Evolutionary conservation across 371 early-diverging fungal species (phyloP), one percentile per base, ranked within the genome.

Genomic region (Blakeslea trispora): DNA sequence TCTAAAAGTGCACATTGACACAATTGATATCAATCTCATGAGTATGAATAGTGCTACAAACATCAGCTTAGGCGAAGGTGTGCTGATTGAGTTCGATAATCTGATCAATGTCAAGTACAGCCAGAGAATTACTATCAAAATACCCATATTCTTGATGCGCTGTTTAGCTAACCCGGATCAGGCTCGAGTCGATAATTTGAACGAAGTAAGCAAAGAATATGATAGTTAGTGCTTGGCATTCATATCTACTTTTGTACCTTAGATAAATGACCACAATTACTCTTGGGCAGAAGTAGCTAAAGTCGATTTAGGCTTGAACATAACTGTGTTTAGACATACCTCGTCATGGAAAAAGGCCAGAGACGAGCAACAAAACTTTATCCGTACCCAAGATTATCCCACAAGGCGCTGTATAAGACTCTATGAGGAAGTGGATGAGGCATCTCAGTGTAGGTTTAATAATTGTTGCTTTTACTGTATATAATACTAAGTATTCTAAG

Each of bases 261-360:
- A 22, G 11, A 15, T 24, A 5, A 31, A 61, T 55, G 57, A 49
- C 17, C 42, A 53, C 34, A 49, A 73, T 21, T 75, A 77, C 46
- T 79, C 86, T 2, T 91, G 90, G 90, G 84, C 85, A 0, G 91
- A 92, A 61, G 87, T 91, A 0, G 88, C 90, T 0, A 82, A 72
- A 28, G 55, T 81, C 5, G 79, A 84, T 22, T 72, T 81, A 4
- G 85, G 85, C 0, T 61, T 89, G 35, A 82, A 87, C 42, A 57
- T 88, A 5, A 82, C 87, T 3, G 57, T 88, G 1, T 89, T 83
- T 44, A 64, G 76, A 13, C 83, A 83, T 19, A 77, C 81, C 1
- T 81, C 86, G 4, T 71, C 79, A 35, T 85, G 89, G 84, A 66
- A 69, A 41, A 77, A 75, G 18, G 46, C 66, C 23, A 66, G 86